Conservation (phyloP, 2,329 filamentous ascomycete genomes). For the Nigrospora sphaerica region DNA sequence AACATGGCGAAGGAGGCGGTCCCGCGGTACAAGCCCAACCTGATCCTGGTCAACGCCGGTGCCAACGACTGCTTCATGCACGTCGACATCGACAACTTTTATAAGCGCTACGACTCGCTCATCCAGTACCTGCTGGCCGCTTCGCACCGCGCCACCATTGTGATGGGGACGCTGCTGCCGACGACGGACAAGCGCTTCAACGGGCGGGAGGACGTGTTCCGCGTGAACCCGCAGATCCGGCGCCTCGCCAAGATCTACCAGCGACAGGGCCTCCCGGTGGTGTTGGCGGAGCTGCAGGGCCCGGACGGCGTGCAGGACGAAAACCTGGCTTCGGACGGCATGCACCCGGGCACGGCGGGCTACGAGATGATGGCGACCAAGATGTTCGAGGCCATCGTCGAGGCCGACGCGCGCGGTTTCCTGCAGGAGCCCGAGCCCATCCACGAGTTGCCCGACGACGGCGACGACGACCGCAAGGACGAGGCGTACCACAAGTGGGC, state of each 20-base stretch:
- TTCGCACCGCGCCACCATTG: slow-evolving; percentile 21
- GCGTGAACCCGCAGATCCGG: slow-evolving; percentile 22
- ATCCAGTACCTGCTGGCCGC: slow-evolving; percentile 21
- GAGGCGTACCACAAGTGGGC: slow-evolving; percentile 15
- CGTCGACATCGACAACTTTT: slow-evolving; percentile 23
- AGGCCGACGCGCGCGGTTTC: slow-evolving; percentile 21
- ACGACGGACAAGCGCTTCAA: slow-evolving; percentile 24
- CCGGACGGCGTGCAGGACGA: slow-evolving; percentile 18
- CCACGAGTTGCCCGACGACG: slow-evolving; percentile 20
- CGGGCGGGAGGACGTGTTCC: slow-evolving; percentile 21
- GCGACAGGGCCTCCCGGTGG: slow-evolving; percentile 18
- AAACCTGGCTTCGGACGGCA: slow-evolving; percentile 16
- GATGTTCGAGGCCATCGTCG: slow-evolving; percentile 22
- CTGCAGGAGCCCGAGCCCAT: slow-evolving; percentile 20
- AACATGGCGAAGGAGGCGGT: slow-evolving; percentile 20
- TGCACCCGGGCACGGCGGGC: slow-evolving; percentile 18
- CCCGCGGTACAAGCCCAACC: slow-evolving; percentile 20
- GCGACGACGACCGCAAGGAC: slow-evolving; percentile 20
- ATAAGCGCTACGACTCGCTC: slow-evolving; percentile 20
- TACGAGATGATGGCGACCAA: slow-evolving; percentile 26
- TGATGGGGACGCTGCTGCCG: slow-evolving; percentile 22
- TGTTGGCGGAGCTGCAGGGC: slow-evolving; percentile 24
- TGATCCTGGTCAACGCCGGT: slow-evolving; percentile 26
- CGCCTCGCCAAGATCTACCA: slow-evolving; percentile 20
- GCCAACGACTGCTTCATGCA: slow-evolving; percentile 27